Conservation (phyloP, 2,329 filamentous ascomycete species). For the Sphaerostilbella broomeana region DNA sequence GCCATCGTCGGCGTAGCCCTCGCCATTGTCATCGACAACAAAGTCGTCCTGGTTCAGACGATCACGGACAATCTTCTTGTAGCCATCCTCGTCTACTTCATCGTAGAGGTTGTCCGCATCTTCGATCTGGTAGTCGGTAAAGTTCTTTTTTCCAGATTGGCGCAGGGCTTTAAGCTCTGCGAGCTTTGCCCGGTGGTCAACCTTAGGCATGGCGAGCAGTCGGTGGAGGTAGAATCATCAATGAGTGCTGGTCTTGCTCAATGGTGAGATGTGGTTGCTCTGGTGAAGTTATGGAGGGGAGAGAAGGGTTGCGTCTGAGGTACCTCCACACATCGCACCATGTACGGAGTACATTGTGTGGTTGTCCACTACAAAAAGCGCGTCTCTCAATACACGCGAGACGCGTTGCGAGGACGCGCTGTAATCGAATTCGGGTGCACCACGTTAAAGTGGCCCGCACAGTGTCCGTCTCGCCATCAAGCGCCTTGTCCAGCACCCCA, state of each 20-base stretch:
- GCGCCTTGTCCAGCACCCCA: too few species aligned
- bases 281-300: background rate
- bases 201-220: conserved; percentile 29
- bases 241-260: background rate
- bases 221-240: conserved; percentile 11
- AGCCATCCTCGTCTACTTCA: conserved; percentile 91
- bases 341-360: background rate
- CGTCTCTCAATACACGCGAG: too few species aligned
- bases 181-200: conserved; percentile 44
- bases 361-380: conserved; percentile 2
- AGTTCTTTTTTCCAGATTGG: conserved; percentile 82
- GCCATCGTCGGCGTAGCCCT: conserved; percentile 93
- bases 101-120: conserved; percentile 85
- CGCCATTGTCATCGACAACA: conserved; percentile 95
- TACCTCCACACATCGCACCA: background rate
- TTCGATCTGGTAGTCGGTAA: conserved; percentile 79
- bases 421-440: too few species aligned
- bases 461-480: too few species aligned
- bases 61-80: conserved; percentile 89
- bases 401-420: too few species aligned
- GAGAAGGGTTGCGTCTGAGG: background rate
- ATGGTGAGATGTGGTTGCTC: conserved; percentile 1
- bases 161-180: conserved; percentile 80
- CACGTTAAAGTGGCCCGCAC: too few species aligned
- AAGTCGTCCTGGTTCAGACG: conserved; percentile 94